A percentile compares a stretch with the other conserved stretches of the same genome.
Evolutionary conservation across 208 protist genomes (phyloP).

Genomic region (Acanthamoeba sp.): DNA sequence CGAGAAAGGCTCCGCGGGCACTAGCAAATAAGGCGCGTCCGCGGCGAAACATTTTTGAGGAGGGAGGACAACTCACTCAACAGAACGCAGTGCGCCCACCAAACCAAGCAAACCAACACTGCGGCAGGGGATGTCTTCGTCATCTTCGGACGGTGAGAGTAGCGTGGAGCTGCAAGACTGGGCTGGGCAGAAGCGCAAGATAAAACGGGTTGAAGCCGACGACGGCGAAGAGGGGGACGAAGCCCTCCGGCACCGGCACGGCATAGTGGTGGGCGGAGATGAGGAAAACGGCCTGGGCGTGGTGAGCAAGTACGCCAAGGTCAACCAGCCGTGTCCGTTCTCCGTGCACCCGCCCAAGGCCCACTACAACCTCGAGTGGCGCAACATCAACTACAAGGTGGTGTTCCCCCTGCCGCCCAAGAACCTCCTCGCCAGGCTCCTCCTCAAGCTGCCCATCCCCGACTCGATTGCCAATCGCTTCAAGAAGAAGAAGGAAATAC

Average conservation of each 20-base stretch:
- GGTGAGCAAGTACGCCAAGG: slow-evolving; percentile 35
- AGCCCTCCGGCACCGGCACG: background rate
- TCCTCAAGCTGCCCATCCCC: slow-evolving; percentile 65
- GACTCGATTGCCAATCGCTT: background rate
- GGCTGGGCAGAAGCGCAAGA: no score
- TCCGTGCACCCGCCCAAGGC: background rate
- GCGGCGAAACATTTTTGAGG: no score
- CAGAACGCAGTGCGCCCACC: no score
- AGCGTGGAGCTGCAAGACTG: background rate
- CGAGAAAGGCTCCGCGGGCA: no score
- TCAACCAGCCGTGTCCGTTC: slow-evolving; percentile 40
- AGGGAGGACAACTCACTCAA: no score
- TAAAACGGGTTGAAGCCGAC: no score
- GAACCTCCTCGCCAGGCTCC: background rate
- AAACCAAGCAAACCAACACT: no score
- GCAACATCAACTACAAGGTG: slow-evolving; percentile 62
- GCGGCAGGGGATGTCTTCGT: background rate
- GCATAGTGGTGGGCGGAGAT: background rate
- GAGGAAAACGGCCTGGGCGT: background rate
- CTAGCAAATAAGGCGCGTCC: no score
- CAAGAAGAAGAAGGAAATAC: background rate
- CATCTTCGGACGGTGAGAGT: background rate
- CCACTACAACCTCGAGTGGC: slow-evolving; percentile 28
- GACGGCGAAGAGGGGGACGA: background rate
- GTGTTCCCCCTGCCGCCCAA: slow-evolving; percentile 25